A percentile compares a stretch with the other conserved stretches of the same genome.
phyloP scores from a whole-genome alignment of 1,284 basidiomycete genomes.

The Tilletia indica region DNA sequence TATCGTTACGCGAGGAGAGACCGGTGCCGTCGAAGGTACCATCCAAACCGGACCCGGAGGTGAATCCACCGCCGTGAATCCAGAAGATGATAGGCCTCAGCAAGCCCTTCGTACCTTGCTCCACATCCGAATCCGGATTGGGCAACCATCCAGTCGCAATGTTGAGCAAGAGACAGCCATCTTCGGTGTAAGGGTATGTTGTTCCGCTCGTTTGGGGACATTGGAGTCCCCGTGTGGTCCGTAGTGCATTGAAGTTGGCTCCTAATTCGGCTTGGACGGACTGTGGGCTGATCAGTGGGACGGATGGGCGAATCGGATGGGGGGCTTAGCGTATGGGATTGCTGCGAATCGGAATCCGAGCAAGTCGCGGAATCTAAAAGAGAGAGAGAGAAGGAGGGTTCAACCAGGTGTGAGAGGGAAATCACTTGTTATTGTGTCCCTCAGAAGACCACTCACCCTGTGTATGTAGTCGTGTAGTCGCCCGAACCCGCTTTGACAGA shows the following conservation, averaged over 20 bases:
- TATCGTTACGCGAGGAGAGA: constrained; percentile 58
- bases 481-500: neutral
- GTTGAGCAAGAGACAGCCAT: constrained; percentile 65
- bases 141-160: constrained; percentile 61
- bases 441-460: neutral
- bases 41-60: constrained; percentile 58
- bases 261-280: constrained; percentile 60
- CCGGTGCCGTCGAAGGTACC: constrained; percentile 59
- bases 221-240: constrained; percentile 59
- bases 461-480: neutral
- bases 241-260: constrained; percentile 59
- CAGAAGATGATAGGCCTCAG: constrained; percentile 65
- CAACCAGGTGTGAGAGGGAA: too few relatives aligned
- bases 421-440: too few relatives aligned
- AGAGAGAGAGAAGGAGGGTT: neutral
- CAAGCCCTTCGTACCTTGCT: constrained; percentile 15
- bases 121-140: constrained; percentile 33
- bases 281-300: neutral
- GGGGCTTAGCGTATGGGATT: constrained; percentile 3
- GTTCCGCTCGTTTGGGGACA: constrained; percentile 6
- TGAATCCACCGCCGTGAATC: constrained; percentile 58
- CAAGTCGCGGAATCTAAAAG: neutral
- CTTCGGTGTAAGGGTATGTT: constrained; percentile 38
- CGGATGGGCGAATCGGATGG: neutral
- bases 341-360: constrained; percentile 13